Evolutionary conservation across 345 rosid species (phyloP).

Genomic region (Moringa oleifera): DNA sequence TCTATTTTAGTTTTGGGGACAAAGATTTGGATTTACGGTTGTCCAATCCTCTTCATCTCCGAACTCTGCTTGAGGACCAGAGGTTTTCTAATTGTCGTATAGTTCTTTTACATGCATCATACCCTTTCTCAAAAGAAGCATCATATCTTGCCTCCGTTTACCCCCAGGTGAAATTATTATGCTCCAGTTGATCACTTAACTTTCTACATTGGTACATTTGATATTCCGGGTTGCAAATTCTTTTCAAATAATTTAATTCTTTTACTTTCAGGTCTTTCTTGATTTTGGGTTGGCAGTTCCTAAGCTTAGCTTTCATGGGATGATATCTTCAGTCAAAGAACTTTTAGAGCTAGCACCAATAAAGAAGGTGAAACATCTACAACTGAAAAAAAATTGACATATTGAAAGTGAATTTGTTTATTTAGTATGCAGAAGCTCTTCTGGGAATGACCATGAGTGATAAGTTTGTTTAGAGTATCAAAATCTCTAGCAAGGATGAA

Average conservation of each 20-base stretch:
- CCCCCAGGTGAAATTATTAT: slow-evolving; percentile 48
- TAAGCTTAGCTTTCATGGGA: slow-evolving; percentile 82
- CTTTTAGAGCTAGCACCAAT: slow-evolving; percentile 82
- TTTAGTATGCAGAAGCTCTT: neutral
- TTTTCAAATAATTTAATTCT: slow-evolving; percentile 13
- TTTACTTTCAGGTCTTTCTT: slow-evolving; percentile 64
- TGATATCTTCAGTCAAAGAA: slow-evolving; percentile 82
- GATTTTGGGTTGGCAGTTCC: slow-evolving; percentile 97
- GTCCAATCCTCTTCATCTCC: slow-evolving; percentile 88
- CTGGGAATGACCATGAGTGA: neutral
- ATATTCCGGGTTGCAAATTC: slow-evolving; percentile 1
- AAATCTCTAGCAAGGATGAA: neutral
- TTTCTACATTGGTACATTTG: neutral
- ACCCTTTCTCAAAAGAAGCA: slow-evolving; percentile 94
- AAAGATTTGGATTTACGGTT: slow-evolving; percentile 81
- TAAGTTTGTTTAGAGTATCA: neutral
- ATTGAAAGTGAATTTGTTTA: neutral
- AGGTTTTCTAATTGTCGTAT: slow-evolving; percentile 63
- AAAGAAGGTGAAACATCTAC: slow-evolving; percentile 57
- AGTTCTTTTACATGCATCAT: slow-evolving; percentile 90
- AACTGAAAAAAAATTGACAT: neutral
- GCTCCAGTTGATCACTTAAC: neutral
- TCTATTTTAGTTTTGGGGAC: slow-evolving; percentile 76
- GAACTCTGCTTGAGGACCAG: slow-evolving; percentile 69
- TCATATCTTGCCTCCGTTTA: slow-evolving; percentile 84